Base-by-base conservation (phyloP, 495 filamentous ascomycete genomes). In the Cryomyces minteri region DNA sequence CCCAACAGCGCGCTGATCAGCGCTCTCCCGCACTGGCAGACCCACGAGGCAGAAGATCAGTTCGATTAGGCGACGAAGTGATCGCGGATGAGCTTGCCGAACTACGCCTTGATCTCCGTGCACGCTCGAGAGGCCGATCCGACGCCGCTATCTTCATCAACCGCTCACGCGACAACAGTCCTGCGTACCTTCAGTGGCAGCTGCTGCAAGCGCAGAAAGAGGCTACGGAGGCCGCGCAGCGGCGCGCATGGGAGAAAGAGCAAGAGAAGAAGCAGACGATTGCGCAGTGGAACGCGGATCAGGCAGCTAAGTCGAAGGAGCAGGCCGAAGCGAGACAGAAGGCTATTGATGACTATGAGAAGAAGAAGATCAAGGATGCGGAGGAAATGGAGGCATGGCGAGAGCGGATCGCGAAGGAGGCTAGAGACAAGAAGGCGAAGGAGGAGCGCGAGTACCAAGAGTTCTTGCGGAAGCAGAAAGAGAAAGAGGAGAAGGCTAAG, bases 401-500 rank as follows among this genome's bases (percentile, higher is more conserved):
- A 33, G 48, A 51, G 44, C 50, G 60, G 45, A 41, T 63, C 25
- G 38, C 51, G 50, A 50, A 51, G 9, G 54, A 61, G 39, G 49
- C 59, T 32, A 32, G 47, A 30, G 51, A 59, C 44, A 47, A 48
- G 43, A 57, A 64, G 48, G 48, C 48, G 38, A 53, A 52, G 45
- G 56, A 64, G 48, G 51, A 64, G 48, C 47, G 43, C 12, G 58
- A 59, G 39, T 57, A 44, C 11, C 42, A 56, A 31, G 46, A 48
- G 14, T 60, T 62, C 41, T 28, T 57, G 25, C 44, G 5, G 2
- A 59, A 54, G 49, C 54, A 55, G 46, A 59, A 58, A 45, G 55
- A 53, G 28, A 62, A 55, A 39, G 52, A 57, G 32, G 55, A 62
- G 36, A 54, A 60, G 42, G 53, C 56, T 38, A 58, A 62, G 47